Base-by-base conservation (phyloP, 1,139 yeast species). In the Kurtzmaniella quercitrusa region DNA sequence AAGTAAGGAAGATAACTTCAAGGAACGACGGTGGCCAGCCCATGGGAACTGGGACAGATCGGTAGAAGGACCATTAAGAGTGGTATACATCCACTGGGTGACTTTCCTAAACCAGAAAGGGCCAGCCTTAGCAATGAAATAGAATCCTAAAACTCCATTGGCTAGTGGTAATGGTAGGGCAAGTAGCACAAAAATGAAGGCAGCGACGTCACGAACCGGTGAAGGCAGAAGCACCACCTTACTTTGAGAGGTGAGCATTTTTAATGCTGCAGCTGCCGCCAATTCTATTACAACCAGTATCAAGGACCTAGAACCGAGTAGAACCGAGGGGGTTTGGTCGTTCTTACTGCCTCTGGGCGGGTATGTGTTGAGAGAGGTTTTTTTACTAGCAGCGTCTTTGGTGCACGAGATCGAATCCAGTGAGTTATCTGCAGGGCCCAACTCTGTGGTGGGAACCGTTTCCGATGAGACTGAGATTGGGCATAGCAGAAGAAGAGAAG, bases 81-180 rank as follows among this genome's bases (percentile, higher is more conserved):
- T 33, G 75, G 52, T 25, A 70, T 54, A 42, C 68, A 66, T 10
- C 79, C 77, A 16, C 77, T 69, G 41, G 70, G 57, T 34, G 68
- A 62, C 38, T 69, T 67, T 31, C 71, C 66, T 5, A 72, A 63
- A 2, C 77, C 77, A 41, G 73, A 60, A 17, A 71, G 54, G 36
- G 18, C 6, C 14, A 5, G 36, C 36, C 18, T 31, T 31, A 6
- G 14, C 18, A 8, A 31, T 14, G 11, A 73, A 65, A 47, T 74
- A 77, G 2, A 66, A 42, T 0, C 65, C 43, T 42, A 77, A 58
- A 5, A 73, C 56, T 11, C 66, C 46, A 38, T 70, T 58, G 29
- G 77, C 71, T 11, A 72, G 43, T 56, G 70, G 62, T 41, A 65
- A 66, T 3, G 81, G 80, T 25, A 75, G 54, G 17, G 68, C 59